Evolutionary conservation across 2,329 filamentous ascomycete genomes (phyloP), one percentile per base, ranked within the genome.

Genomic region (Apiospora saccharicola): DNA sequence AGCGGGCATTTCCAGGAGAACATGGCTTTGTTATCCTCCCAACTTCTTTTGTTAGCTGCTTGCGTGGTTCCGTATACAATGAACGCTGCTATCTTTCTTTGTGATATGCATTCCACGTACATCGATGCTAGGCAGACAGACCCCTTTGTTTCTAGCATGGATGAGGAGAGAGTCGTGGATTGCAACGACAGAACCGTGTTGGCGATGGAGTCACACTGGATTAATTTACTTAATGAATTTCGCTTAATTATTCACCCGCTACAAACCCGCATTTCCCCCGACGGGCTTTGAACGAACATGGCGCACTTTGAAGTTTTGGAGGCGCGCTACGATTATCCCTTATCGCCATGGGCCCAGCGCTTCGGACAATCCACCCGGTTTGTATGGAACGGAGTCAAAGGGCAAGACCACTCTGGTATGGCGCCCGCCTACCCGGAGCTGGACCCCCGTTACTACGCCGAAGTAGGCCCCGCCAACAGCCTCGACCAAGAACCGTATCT

Each of bases 61-160:
- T 64, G 57, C 57, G 22, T 64, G 4, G 16, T 19, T 64, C n/a
- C 30, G n/a, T 10, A 64, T 19, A 64, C 57, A 64, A 64, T 64
- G 34, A 3, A 37, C 4, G 30, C 34, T 22, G 19, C 5, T 41
- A 22, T n/a, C 22, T 64, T 41, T 41, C 30, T 61, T 37, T 34
- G 57, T 41, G 6, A n/a, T 64, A 16, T 10, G 34, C 57, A 64
- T 64, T 64, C 57, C 30, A 34, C 34, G 22, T 22, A 12, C 22
- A n/a, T 14, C 13, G 57, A 16, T 1, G 30, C 8, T 61, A 61
- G 1, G 0, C 12, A 12, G 34, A 10, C 30, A 61, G 26, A 3
- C 30, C 34, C 57, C 57, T 64, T 64, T 64, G 34, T 64, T 10
- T 24, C 8, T 16, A 10, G 0, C n/a, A 4, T n/a, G 19, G 19